Base-by-base conservation (phyloP, 352 stramenopile species). In the Phytophthora chlamydospora region DNA sequence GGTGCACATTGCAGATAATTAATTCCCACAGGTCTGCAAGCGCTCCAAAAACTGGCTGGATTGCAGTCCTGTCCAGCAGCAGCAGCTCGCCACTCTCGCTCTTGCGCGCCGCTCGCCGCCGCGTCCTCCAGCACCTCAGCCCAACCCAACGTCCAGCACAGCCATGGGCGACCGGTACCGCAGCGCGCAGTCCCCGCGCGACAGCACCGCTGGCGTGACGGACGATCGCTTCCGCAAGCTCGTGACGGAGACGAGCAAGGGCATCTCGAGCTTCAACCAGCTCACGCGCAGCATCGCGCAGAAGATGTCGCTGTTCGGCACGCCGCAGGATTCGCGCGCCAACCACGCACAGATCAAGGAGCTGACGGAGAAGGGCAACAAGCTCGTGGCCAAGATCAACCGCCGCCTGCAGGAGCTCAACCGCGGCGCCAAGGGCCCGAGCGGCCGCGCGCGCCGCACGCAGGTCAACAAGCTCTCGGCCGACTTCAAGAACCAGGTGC, bases 301-400 rank as follows among this genome's bases (percentile, higher is more conserved):
- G 43, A 95, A 95, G 58, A 90, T 93, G 79, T 92, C 84, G 60
- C 74, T 95, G 12, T 93, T 93, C 62, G 79, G 80, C 40, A 93
- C 86, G 46, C 83, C 83, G 48, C 83, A 93, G 68, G 86, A 95
- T 72, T 90, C 84, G 59, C 81, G 86, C 44, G 73, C 81, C 41
- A 95, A 95, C 65, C 86, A 95, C 69, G 41, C 82, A 56, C 71
- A 89, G 68, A 80, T 95, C 43, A 90, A 82, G 33, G 86, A 93
- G 53, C 76, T 95, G 27, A 80, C 78, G 17, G 86, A 95, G 36
- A 91, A 95, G 59, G 86, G 86, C 45, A 89, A 93, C 57, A 91
- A 93, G 58, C 64, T 91, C 48, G 83, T 92, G 34, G 68, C 59
- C 38, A 90, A 89, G 67, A 89, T 93, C 65, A 91, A 88, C 61